Evolutionary conservation across 1,284 basidiomycete species (phyloP).

Genomic region (Austroboletus novae-zelandiae): DNA sequence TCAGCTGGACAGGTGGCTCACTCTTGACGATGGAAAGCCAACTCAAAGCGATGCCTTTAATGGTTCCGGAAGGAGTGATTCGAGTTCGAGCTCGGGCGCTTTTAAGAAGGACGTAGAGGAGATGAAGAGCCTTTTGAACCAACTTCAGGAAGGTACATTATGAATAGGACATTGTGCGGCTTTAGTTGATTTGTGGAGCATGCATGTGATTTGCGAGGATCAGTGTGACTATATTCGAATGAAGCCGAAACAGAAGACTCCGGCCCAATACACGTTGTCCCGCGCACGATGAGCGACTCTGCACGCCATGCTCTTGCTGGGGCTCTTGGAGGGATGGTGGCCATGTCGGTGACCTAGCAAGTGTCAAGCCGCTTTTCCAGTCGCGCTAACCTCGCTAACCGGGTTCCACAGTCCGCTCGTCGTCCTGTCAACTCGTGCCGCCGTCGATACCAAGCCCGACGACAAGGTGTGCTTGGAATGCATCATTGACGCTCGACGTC

Average conservation of each 20-base stretch:
- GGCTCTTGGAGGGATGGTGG: conserved; percentile 86
- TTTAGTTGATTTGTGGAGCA: neutral
- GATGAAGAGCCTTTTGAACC: conserved; percentile 54
- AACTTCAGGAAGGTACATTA: conserved; percentile 37
- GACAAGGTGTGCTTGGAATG: conserved; percentile 49
- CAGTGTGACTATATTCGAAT: neutral
- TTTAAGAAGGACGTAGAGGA: conserved; percentile 69
- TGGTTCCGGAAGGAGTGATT: conserved; percentile 32
- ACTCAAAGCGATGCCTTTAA: conserved; percentile 55
- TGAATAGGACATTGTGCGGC: conserved; percentile 6
- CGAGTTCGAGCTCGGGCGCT: conserved; percentile 49
- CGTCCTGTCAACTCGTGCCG: conserved; percentile 90
- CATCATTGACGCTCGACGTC: neutral
- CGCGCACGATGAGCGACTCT: conserved; percentile 64
- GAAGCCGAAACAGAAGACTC: no score
- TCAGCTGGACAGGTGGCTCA: conserved; percentile 81
- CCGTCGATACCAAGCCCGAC: conserved; percentile 83
- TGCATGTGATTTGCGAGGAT: conserved; percentile 12
- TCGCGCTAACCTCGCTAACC: conserved; percentile 4
- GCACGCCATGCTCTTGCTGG: conserved; percentile 89
- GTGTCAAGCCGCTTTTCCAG: conserved; percentile 25
- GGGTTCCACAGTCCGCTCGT: conserved; percentile 72
- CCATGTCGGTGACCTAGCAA: conserved; percentile 85
- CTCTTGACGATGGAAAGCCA: conserved; percentile 63
- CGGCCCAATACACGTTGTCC: no score